These are phyloP conservation scores for Pachysolen tannophilus DNA, from an alignment of 805 yeast species.

Conservation along the genomic window DNA sequence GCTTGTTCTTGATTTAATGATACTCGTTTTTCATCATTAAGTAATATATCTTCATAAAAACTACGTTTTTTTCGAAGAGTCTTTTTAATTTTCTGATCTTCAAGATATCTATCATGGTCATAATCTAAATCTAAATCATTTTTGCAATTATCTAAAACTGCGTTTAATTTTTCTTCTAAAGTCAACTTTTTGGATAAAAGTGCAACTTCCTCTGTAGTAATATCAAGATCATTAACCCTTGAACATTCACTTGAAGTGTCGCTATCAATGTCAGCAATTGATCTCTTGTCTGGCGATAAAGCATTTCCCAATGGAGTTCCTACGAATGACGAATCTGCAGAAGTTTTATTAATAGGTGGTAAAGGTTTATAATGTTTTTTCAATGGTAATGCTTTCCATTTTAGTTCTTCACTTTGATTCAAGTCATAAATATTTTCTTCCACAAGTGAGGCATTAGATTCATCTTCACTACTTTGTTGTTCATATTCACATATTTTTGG, in stretches of 20 bases:
- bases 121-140: conserved; percentile 14
- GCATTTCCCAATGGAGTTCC: conserved; percentile 21
- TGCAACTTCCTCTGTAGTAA: conserved; percentile 20
- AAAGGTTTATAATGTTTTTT: conserved; percentile 26
- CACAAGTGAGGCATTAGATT: conserved; percentile 11
- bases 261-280: conserved; percentile 5
- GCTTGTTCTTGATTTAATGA: conserved; percentile 16
- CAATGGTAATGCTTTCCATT: conserved; percentile 14
- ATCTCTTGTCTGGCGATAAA: conserved; percentile 17
- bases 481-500: conserved; percentile 29
- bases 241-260: conserved; percentile 16
- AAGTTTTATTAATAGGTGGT: conserved; percentile 28
- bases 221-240: conserved; percentile 12
- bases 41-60: conserved; percentile 16
- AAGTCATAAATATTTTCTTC: conserved; percentile 3
- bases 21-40: conserved; percentile 12
- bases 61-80: conserved; percentile 7
- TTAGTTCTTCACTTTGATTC: conserved; percentile 8
- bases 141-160: conserved; percentile 25
- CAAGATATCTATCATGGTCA: conserved; percentile 21
- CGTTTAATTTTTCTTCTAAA: conserved; percentile 36
- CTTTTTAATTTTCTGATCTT: conserved; percentile 12
- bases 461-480: conserved; percentile 16
- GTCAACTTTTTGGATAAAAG: conserved; percentile 19
- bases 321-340: conserved; percentile 21